phyloP scores from a whole-genome alignment of 208 protist genomes.

The Herpetomonas samuelpessoai region DNA sequence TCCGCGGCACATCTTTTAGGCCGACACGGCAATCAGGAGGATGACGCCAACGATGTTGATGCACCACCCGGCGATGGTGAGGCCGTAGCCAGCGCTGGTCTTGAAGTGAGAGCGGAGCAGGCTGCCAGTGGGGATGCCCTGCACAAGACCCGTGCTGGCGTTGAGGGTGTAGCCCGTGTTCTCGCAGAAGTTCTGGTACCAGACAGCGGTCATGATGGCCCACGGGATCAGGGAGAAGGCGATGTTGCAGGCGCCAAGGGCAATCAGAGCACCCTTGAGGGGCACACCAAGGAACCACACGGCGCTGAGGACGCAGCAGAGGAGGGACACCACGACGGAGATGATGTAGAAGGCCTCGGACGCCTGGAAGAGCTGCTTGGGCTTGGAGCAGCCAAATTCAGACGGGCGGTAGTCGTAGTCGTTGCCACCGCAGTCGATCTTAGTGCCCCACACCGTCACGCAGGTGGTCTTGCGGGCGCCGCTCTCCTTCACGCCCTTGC shows the following conservation, averaged over 20 bases:
- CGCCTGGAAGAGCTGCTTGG: slow-evolving; percentile 43
- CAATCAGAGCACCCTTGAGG: slow-evolving; percentile 17
- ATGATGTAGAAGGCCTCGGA: slow-evolving; percentile 62
- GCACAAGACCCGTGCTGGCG: slow-evolving; percentile 11
- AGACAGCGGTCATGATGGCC: slow-evolving; percentile 51
- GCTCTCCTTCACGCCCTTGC: slow-evolving; percentile 22
- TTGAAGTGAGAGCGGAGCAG: slow-evolving; percentile 27
- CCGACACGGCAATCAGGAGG: slow-evolving; percentile 18
- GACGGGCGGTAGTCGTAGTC: slow-evolving; percentile 17
- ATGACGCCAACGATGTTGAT: slow-evolving; percentile 33
- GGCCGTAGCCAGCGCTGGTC: slow-evolving; percentile 40
- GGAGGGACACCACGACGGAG: slow-evolving; percentile 35
- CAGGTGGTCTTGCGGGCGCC: slow-evolving; percentile 36
- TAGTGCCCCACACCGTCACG: slow-evolving; percentile 49
- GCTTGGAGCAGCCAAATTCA: slow-evolving; percentile 10
- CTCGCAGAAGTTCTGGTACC: slow-evolving; percentile 32
- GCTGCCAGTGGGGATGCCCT: slow-evolving; percentile 22
- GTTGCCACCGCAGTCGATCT: slow-evolving; percentile 38
- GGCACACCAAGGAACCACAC: slow-evolving; percentile 33
- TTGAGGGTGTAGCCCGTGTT: slow-evolving; percentile 4
- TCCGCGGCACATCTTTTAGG: background rate
- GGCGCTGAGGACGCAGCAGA: slow-evolving; percentile 17
- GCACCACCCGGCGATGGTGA: slow-evolving; percentile 43
- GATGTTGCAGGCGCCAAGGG: slow-evolving; percentile 21
- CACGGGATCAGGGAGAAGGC: slow-evolving; percentile 39